Evolutionary conservation across 139 green algal species (phyloP).

Genomic region (Ettlia oleoabundans): DNA sequence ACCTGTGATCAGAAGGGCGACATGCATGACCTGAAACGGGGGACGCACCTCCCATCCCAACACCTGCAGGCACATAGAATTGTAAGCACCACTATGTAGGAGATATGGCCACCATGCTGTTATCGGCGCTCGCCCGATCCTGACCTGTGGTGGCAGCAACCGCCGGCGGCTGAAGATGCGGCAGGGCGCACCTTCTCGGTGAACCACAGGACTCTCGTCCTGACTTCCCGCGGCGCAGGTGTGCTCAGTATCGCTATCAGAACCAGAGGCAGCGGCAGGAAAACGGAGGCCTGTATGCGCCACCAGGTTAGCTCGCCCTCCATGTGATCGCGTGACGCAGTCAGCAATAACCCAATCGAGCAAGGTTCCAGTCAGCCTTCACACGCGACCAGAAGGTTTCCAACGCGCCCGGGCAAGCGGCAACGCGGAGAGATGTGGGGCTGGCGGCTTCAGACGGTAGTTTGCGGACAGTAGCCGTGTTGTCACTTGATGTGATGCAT

Average conservation of each 20-base stretch:
- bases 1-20: constrained; percentile 10
- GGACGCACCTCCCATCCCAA: constrained; percentile 1
- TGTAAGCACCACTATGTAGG: too few relatives aligned
- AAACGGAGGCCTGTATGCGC: neutral
- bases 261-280: neutral
- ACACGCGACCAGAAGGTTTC: too few relatives aligned
- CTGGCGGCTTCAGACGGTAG: too few relatives aligned
- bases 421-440: too few relatives aligned
- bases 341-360: too few relatives aligned
- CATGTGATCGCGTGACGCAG: neutral
- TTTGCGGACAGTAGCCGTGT: too few relatives aligned
- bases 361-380: too few relatives aligned
- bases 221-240: neutral
- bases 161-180: too few relatives aligned
- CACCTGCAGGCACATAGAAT: neutral
- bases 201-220: neutral
- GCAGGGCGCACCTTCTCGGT: neutral
- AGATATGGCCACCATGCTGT: neutral
- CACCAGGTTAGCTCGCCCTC: neutral
- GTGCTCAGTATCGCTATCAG: neutral
- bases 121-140: neutral
- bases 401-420: too few relatives aligned
- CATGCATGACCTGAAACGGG: constrained; percentile 1
- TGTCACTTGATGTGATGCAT: too few relatives aligned
- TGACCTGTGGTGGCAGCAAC: too few relatives aligned